Base-by-base conservation (phyloP, 495 filamentous ascomycete species). In the Daldinia concentrica region DNA sequence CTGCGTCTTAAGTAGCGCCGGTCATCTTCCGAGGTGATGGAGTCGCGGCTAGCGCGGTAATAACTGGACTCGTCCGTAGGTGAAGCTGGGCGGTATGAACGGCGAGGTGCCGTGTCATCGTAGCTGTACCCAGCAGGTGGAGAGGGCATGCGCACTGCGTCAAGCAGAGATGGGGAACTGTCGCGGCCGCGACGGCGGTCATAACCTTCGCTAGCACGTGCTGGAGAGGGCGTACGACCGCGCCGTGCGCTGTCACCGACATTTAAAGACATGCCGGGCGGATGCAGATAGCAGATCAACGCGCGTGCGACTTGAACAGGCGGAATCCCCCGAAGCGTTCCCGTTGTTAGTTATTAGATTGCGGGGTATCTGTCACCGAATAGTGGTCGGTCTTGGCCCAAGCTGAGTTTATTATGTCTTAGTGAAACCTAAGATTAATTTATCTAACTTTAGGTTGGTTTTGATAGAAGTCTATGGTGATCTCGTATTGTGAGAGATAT, bases 181-280 rank as follows among this genome's bases (percentile, higher is more conserved):
- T 79, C 79, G 22, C 84, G 82, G 19, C 76, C 78, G 51, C 80
- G 77, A 66, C 78, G 83, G 12, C 82, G 81, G 65, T 84, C 81
- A 57, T 77, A 80, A 45, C 62, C 62, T 17, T 83, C 82, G 24
- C 78, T 79, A 11, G 76, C 63, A 59, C 82, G 79, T 54, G 72
- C 52, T 36, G 88, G 86, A 12, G 89, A 90, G 56, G 85, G 89
- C 72, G 87, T 88, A 62, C 88, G 86, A 58, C 81, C 86, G 66
- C 87, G 86, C 67, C 86, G 87, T 72, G 86, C 84, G 79, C 83
- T 79, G 73, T 89, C 84, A 70, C 86, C 81, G 64, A 88, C 86
- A 61, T 86, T 82, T 45, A 91, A 83, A 57, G 87, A 81, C 81
- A 84, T 69, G 36, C 56, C 36, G 30, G 54, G 26, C 36, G 36